Percentiles rank a stretch among this genome's conserved stretches.
Evolutionary conservation across 306 rosid species (phyloP).

Genomic region (Potentilla sterilis): DNA sequence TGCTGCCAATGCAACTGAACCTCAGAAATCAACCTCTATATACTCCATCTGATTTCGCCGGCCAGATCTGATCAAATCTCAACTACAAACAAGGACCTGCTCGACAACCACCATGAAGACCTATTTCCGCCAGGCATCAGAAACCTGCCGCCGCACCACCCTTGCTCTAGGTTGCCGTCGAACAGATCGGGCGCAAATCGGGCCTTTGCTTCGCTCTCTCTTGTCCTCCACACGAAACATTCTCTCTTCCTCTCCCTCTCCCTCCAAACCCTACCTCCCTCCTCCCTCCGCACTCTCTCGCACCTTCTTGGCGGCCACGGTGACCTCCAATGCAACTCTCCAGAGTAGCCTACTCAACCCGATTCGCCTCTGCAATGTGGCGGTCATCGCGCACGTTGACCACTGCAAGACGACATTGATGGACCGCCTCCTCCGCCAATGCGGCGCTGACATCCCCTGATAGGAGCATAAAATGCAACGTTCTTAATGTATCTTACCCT

Average conservation of each 20-base stretch:
- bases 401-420: slow-evolving; percentile 97
- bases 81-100: too few species aligned
- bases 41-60: too few species aligned
- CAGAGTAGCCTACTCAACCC: slow-evolving; percentile 46
- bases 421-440: slow-evolving; percentile 98
- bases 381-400: slow-evolving; percentile 94
- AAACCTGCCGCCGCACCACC: too few species aligned
- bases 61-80: too few species aligned
- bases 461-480: too few species aligned
- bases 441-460: slow-evolving; percentile 93
- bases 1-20: too few species aligned
- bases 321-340: slow-evolving; percentile 32
- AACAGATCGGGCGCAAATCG: too few species aligned
- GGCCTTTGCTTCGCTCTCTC: slow-evolving; percentile 69
- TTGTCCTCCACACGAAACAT: slow-evolving; percentile 61
- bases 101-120: too few species aligned
- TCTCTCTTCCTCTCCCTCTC: slow-evolving; percentile 34
- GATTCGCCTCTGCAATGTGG: slow-evolving; percentile 82
- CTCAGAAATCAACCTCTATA: too few species aligned
- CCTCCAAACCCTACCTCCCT: slow-evolving; percentile 25
- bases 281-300: slow-evolving; percentile 43
- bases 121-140: too few species aligned
- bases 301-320: slow-evolving; percentile 53
- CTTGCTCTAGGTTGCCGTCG: too few species aligned
- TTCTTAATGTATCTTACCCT: too few species aligned